phyloP scores from a whole-genome alignment of 192 early-diverging fungal genomes.

The Helicostylum pulchrum region DNA sequence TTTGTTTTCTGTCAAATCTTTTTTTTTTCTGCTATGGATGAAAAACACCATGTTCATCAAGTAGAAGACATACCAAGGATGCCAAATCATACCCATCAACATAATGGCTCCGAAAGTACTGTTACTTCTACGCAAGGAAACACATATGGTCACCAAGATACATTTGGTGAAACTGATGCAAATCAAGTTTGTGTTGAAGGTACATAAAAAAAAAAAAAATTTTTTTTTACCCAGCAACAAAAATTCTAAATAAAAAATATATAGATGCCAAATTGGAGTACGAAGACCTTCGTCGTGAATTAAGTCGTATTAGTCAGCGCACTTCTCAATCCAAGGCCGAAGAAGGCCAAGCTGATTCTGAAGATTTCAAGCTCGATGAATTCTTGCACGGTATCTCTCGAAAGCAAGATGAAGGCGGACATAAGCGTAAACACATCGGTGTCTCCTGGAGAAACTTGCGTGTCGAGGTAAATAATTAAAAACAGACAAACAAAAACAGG shows the following conservation, averaged over 20 bases:
- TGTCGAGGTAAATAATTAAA: constrained; percentile 15
- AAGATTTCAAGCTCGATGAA: constrained; percentile 31
- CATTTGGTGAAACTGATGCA: background rate
- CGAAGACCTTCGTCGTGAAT: constrained; percentile 23
- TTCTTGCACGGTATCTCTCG: constrained; percentile 24
- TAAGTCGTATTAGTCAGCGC: constrained; percentile 25
- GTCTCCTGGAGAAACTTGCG: constrained; percentile 32
- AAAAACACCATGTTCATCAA: too few relatives aligned
- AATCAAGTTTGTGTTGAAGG: constrained; percentile 6
- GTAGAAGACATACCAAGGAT: too few relatives aligned
- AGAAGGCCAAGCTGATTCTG: constrained; percentile 20
- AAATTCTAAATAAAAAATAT: too few relatives aligned
- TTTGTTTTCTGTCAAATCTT: too few relatives aligned
- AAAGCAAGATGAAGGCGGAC: constrained; percentile 8
- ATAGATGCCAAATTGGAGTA: constrained; percentile 30
- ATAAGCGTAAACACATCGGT: constrained; percentile 32
- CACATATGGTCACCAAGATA: background rate
- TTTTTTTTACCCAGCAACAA: too few relatives aligned
- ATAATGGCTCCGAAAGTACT: background rate
- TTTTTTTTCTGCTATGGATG: too few relatives aligned
- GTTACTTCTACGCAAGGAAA: background rate
- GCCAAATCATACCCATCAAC: too few relatives aligned
- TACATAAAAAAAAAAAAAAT: background rate
- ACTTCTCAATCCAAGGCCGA: constrained; percentile 18
- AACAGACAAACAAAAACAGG: background rate